These are phyloP conservation scores for Auriscalpium microsporum DNA, from an alignment of 768 basidiomycete species.

Conservation along the genomic window DNA sequence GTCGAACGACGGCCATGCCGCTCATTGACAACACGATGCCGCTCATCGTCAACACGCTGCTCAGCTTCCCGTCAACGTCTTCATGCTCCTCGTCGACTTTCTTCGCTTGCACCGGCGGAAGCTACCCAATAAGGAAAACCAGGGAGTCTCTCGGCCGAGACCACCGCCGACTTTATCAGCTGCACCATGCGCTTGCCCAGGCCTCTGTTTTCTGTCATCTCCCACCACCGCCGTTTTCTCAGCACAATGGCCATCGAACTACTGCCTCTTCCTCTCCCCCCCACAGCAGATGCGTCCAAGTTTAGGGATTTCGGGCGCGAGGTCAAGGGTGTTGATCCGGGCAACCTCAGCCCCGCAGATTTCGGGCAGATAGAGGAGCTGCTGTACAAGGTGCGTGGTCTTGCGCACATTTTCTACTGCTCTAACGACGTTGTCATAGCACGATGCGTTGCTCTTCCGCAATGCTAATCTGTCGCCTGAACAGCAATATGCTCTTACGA, in stretches of 20 bases:
- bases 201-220: background rate
- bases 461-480: slow-evolving; percentile 62
- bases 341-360: slow-evolving; percentile 46
- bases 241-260: slow-evolving; percentile 58
- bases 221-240: slow-evolving; percentile 3
- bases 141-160: too few species aligned
- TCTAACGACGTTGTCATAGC: slow-evolving; percentile 30
- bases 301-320: slow-evolving; percentile 69
- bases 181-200: too few species aligned
- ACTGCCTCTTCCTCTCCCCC: slow-evolving; percentile 57
- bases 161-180: too few species aligned
- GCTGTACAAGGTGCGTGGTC: slow-evolving; percentile 59
- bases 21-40: too few species aligned
- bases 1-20: too few species aligned
- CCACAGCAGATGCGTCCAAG: slow-evolving; percentile 58
- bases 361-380: slow-evolving; percentile 62
- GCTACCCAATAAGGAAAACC: too few species aligned
- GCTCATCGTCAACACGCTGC: too few species aligned
- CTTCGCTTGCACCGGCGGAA: too few species aligned
- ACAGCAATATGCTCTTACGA: slow-evolving; percentile 78
- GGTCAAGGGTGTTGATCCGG: slow-evolving; percentile 68
- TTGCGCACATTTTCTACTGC: background rate
- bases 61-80: too few species aligned
- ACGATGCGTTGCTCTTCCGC: slow-evolving; percentile 69
- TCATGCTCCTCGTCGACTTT: too few species aligned